Base-by-base conservation (phyloP, 345 rosid species). In the Corchorus olitorius region DNA sequence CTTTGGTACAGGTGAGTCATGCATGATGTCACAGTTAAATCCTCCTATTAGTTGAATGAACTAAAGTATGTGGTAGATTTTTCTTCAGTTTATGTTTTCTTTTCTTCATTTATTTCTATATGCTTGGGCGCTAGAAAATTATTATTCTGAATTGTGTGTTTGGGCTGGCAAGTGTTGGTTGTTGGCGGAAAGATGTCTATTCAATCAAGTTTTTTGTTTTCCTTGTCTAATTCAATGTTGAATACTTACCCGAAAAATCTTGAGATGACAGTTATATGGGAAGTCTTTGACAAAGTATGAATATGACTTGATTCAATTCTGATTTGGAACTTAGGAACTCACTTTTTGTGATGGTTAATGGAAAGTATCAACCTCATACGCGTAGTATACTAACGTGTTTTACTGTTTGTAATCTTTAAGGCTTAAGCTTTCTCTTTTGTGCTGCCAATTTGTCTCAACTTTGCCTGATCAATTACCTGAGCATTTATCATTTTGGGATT, bases 1-100 rank as follows among this genome's bases (percentile, higher is more conserved):
- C 97, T 96, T 79, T 96, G 99, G 99, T 96, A 96, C 94, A 96
- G 99, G 99, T 96, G 75, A 81, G 89, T 70, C 58, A 68, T 59
- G 73, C 20, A 15, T 56, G 16, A 39, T 53, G 60, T 70, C 60
- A 69, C 10, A 35, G 11, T 8, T 66, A 22, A 53, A 4, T 43
- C 55, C 43, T 39, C 43, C 4, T 39, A 39, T 39, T 39, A 3
- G 43, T 39, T 39, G 43, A 96, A 93, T 93, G 83, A 96, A 93
- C 76, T 96, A 93, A 83, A 87, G 97, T 78, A 97, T 90, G 86
- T 77, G 92, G 77, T 90, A 90, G 82, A 90, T 96, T n/a, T 95
- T 98, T 65, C 91, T 92, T 86, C 78, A 39, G 43, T 39, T 88
- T 81, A 89, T 90, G 89, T 89, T 78, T 90, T 90, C 79, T 77